Base-by-base conservation (phyloP, 2,329 filamentous ascomycete species). In the Aulographum hederae region DNA sequence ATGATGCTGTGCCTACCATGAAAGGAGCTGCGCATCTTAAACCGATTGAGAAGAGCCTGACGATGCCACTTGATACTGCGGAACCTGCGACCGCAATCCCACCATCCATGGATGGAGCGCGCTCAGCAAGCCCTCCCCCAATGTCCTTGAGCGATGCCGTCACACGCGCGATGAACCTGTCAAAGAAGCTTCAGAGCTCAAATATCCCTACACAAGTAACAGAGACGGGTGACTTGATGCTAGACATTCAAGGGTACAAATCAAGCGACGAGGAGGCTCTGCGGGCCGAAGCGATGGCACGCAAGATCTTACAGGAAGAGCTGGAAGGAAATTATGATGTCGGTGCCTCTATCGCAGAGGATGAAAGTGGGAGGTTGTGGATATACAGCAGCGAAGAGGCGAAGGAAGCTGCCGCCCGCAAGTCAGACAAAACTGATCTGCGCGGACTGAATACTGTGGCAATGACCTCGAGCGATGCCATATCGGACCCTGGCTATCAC, bases 351-450 rank as follows among this genome's bases (percentile, higher is more conserved):
- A 93, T 98, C 43, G 89, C 85, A 10, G 86, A 89, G 28, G 89
- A 98, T 47, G 84, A 92, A 46, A 73, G 89, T 37, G 89, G 89
- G 5, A 98, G 98, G 45, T 64, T 98, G n/a, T 95, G 89, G 86
- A 95, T 98, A 41, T 98, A 98, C 58, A 89, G 84, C 56, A 95
- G 85, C 44, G 85, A 95, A 52, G 85, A 93, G 47, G 84, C 89
- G 16, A 95, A 94, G 48, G 78, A 89, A 44, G 78, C 79, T 5
- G 86, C 86, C 19, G 76, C 76, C 58, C 74, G 77, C 10, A 32
- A 27, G 26, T 16, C 11, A 10, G 27, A 6, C 23, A 63, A 65
- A 43, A 61, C 64, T 2, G 56, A 58, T 2, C 48, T 73, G 37
- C 59, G 59, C 17, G 56, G 60, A 3, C 54, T 74, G 39, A 59